Base-by-base conservation (phyloP, 2,329 filamentous ascomycete genomes). In the Fusarium virguliforme region DNA sequence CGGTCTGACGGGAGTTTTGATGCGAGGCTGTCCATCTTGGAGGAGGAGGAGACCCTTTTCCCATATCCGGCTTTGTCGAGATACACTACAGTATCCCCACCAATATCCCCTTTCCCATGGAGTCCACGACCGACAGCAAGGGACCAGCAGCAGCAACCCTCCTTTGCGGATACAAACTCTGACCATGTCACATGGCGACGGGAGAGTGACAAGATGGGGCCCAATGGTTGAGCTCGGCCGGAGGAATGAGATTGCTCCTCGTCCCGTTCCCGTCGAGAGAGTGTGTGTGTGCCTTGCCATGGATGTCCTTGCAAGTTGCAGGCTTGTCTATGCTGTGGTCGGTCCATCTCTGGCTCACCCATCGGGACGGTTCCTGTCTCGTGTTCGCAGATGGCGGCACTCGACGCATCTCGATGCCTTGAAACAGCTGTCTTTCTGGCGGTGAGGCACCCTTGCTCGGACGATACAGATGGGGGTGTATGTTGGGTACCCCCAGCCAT, bases 381-480 rank as follows among this genome's bases (percentile, higher is more conserved):
- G 37, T 57, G 54, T 30, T 30, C n/a, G 37, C 15, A 32, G 26
- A 30, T 26, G 28, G 58, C 43, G 59, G 48, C 48, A 40, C 24
- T 50, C 43, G 13, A 41, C 48, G 53, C 59, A 71, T 70, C 69
- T 71, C 62, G 69, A 70, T 64, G 62, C 59, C 26, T 51, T 72
- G 69, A 70, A 72, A 72, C 69, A 72, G 54, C 37, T 61, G 69
- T 64, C 46, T 67, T 18, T 67, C 59, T 72, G 34, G 69, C 69
- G 69, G 69, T 72, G 66, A 70, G 60, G 48, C 46, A 69, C 56
- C 65, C 68, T 70, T 69, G 65, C 61, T 35, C 8, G 40, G 43
- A 48, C 46, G 41, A 53, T 30, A 64, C 18, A 18, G 18, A 18
- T 18, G 18, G 18, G 43, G 43, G 10, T 48, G 43, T 28, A 48